These are phyloP conservation scores for Alnus rubra DNA, from an alignment of 306 rosid species.

Conservation along the genomic window DNA sequence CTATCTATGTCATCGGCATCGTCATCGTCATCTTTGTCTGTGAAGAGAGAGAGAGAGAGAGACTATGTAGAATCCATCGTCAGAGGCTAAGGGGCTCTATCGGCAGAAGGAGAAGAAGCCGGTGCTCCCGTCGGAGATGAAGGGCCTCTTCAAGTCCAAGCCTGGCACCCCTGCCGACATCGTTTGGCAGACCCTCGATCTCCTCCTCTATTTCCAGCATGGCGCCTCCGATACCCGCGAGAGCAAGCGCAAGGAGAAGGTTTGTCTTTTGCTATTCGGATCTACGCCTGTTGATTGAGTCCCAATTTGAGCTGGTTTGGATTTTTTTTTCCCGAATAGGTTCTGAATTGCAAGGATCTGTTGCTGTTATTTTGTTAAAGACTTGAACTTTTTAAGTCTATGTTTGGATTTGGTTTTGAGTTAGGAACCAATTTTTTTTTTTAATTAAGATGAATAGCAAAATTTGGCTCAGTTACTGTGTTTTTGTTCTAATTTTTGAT, in stretches of 20 bases:
- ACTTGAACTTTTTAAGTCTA: not conserved
- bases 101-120: not conserved
- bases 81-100: slow-evolving; percentile 25
- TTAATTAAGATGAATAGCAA: not conserved
- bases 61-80: slow-evolving; percentile 34
- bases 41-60: slow-evolving; percentile 20
- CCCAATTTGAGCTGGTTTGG: not conserved
- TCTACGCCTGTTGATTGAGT: not conserved
- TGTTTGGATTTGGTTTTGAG: not conserved
- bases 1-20: not conserved
- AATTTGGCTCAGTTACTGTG: not conserved
- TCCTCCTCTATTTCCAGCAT: slow-evolving; percentile 54
- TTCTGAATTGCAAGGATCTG: not conserved
- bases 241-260: slow-evolving; percentile 92
- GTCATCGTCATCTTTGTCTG: slow-evolving; percentile 6
- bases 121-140: slow-evolving; percentile 48
- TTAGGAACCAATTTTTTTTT: not conserved
- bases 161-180: slow-evolving; percentile 84
- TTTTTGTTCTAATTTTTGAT: not conserved
- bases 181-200: slow-evolving; percentile 89
- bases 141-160: slow-evolving; percentile 91
- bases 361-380: not conserved
- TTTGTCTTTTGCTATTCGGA: slow-evolving; percentile 8
- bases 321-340: not conserved
- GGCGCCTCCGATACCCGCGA: slow-evolving; percentile 61